phyloP scores from a whole-genome alignment of 768 basidiomycete genomes.

The Serendipita vermifera region DNA sequence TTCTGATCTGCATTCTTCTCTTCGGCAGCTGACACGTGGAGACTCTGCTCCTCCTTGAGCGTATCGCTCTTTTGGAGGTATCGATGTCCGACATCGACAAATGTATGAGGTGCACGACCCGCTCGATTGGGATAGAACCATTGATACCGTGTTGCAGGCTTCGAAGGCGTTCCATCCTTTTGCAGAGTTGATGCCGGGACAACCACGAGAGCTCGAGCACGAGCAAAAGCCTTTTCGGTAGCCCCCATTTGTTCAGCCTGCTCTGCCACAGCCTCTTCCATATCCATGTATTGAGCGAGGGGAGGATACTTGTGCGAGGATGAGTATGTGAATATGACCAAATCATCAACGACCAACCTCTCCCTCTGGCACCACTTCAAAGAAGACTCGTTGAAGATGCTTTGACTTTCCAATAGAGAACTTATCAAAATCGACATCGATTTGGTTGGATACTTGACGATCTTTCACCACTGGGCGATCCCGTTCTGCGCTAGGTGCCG shows the following conservation, averaged over 20 bases:
- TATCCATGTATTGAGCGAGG: neutral
- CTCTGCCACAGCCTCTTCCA: neutral
- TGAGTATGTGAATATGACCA: too few species aligned
- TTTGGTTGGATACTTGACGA: neutral
- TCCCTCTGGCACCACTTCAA: neutral
- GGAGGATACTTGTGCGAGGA: neutral
- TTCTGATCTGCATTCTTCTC: too few species aligned
- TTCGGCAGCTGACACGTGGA: too few species aligned
- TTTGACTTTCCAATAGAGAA: neutral
- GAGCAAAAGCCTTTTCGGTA: neutral
- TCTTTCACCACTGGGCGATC: too few species aligned
- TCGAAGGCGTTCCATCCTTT: neutral
- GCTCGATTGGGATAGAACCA: slow-evolving; percentile 4
- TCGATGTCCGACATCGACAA: slow-evolving; percentile 4
- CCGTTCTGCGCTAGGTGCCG: neutral
- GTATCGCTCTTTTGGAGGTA: too few species aligned
- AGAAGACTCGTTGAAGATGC: slow-evolving; percentile 3
- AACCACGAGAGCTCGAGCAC: neutral
- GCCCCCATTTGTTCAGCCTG: neutral
- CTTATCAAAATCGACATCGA: neutral
- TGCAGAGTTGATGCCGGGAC: neutral
- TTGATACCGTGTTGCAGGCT: neutral
- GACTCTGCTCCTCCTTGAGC: too few species aligned
- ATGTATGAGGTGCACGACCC: neutral
- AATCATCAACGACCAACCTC: neutral